Evolutionary conservation across 164 flowering plant genomes (phyloP).

Genomic region (Berberis vulgaris): DNA sequence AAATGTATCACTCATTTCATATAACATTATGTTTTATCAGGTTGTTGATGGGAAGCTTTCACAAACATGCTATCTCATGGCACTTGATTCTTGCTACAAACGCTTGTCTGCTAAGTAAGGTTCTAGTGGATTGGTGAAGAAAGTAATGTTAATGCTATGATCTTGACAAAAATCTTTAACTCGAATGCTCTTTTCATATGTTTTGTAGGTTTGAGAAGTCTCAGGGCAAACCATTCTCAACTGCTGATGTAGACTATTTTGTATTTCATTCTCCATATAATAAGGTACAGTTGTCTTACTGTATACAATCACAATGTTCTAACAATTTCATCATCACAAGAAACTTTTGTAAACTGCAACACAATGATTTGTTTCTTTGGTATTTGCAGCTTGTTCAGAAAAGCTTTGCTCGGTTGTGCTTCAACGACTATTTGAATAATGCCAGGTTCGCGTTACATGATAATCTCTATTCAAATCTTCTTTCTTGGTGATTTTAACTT

Average conservation of each 20-base stretch:
- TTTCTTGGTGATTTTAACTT: too few relatives aligned
- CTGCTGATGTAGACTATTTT: conserved; percentile 62
- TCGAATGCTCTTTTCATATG: conserved; percentile 1
- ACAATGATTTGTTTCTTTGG: conserved; percentile 10
- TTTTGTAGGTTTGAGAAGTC: conserved; percentile 71
- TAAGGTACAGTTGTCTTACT: conserved; percentile 18
- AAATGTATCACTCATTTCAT: too few relatives aligned
- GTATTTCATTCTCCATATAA: conserved; percentile 40
- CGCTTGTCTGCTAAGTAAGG: conserved; percentile 63
- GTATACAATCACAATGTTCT: neutral
- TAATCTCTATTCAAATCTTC: too few relatives aligned
- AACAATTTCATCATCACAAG: neutral
- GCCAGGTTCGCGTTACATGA: conserved; percentile 50
- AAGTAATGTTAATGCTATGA: conserved; percentile 1
- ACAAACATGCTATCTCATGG: conserved; percentile 82
- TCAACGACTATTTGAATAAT: conserved; percentile 67
- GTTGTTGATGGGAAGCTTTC: conserved; percentile 40
- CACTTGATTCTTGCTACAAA: conserved; percentile 88
- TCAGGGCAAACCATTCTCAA: conserved; percentile 73
- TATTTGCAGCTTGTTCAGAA: conserved; percentile 93
- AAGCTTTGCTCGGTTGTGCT: conserved; percentile 85
- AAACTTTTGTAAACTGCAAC: neutral
- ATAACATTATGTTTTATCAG: conserved; percentile 4
- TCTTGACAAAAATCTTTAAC: neutral
- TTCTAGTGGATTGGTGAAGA: neutral